These are phyloP conservation scores for Penicillium verhagenii DNA, from an alignment of 495 filamentous ascomycete genomes.

Conservation along the genomic window DNA sequence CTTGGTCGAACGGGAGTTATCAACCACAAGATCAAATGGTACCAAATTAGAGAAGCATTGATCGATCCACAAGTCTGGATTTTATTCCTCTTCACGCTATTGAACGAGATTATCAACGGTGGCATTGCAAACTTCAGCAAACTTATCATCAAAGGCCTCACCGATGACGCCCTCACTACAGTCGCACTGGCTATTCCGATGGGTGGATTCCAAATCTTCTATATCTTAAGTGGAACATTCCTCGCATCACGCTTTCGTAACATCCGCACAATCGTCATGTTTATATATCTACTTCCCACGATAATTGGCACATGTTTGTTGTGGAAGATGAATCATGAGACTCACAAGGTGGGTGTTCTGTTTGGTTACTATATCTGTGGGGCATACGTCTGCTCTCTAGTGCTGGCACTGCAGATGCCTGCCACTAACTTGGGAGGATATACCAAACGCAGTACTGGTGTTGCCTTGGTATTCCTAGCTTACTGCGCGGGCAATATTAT, in stretches of 20 bases:
- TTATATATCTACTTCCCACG: constrained; percentile 34
- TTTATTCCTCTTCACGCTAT: constrained; percentile 35
- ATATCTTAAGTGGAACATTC: constrained; percentile 32
- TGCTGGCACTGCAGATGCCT: constrained; percentile 42
- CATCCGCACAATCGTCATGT: constrained; percentile 36
- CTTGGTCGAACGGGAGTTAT: constrained; percentile 41
- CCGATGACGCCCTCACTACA: constrained; percentile 27
- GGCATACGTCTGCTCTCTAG: constrained; percentile 37
- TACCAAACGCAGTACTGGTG: constrained; percentile 41
- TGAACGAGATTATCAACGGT: constrained; percentile 41
- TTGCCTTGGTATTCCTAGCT: constrained; percentile 39
- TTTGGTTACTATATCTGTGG: constrained; percentile 42
- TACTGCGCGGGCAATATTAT: constrained; percentile 39
- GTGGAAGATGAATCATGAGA: constrained; percentile 35
- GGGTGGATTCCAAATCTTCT: constrained; percentile 41
- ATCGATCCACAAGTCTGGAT: constrained; percentile 40
- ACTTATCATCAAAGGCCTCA: constrained; percentile 40
- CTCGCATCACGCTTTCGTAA: constrained; percentile 33
- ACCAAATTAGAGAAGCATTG: constrained; percentile 46
- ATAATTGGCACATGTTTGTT: constrained; percentile 34
- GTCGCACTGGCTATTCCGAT: constrained; percentile 38
- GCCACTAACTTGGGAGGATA: constrained; percentile 41
- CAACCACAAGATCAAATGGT: constrained; percentile 43
- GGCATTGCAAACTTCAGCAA: constrained; percentile 39
- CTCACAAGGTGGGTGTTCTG: constrained; percentile 33